Evolutionary conservation across 139 green algal species (phyloP), one percentile per base, ranked within the genome.

Genomic region (Tetradesmus lagerheimii): DNA sequence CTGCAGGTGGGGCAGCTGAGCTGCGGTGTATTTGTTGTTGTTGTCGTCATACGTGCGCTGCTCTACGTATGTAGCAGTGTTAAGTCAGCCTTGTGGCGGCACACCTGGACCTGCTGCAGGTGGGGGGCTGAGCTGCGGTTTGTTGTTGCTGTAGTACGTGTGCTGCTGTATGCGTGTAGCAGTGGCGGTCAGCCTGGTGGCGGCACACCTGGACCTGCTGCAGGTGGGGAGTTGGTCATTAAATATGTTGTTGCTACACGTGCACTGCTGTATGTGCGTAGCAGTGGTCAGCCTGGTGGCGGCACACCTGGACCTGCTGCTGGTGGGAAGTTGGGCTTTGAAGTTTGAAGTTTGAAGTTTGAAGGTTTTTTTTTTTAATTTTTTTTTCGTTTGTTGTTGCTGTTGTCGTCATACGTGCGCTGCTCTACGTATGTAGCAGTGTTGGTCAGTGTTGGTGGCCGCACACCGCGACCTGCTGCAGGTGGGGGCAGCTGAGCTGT

Each of bases 261-360:
- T n/a, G n/a, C n/a, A n/a, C n/a, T n/a, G n/a, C n/a, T n/a, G n/a
- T n/a, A n/a, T n/a, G n/a, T n/a, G n/a, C n/a, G n/a, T n/a, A n/a
- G n/a, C n/a, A n/a, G n/a, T n/a, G n/a, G n/a, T n/a, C 87, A n/a
- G n/a, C n/a, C n/a, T n/a, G n/a, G n/a, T n/a, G n/a, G n/a, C n/a
- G n/a, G n/a, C n/a, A n/a, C n/a, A 90, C 64, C 62, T 90, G 37
- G 87, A 90, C n/a, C 43, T 80, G 16, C 78, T 90, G 37, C 87
- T 75, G 77, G 86, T 90, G 45, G 45, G 45, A 11, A 11, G 8
- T 11, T 53, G 6, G 6, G 6, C 45, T 53, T 6, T 6, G 6
- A 16, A 16, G 45, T 53, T 6, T 53, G n/a, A n/a, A n/a, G n/a
- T n/a, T n/a, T n/a, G n/a, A n/a, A n/a, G n/a, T n/a, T n/a, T n/a